Percentiles rank a stretch among this genome's conserved stretches.
Evolutionary conservation across 129 eudicot genomes (phyloP).

Genomic region (Artemisia argyi): DNA sequence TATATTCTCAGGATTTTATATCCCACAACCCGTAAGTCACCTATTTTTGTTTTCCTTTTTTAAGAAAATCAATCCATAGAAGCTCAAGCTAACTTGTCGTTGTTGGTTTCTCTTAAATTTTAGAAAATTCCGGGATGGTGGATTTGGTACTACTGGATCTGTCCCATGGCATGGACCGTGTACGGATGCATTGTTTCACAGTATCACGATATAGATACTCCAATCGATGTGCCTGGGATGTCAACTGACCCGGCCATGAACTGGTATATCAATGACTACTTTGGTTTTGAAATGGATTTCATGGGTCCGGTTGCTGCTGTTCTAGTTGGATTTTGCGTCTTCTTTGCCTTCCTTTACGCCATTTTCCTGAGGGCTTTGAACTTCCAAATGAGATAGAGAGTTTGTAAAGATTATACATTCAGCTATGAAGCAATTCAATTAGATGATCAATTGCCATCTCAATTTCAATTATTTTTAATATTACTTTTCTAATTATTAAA

Average conservation of each 20-base stretch:
- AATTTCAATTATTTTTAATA: no score
- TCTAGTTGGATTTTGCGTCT: slow-evolving; percentile 56
- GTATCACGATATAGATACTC: slow-evolving; percentile 48
- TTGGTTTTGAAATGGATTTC: slow-evolving; percentile 63
- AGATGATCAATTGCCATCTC: no score
- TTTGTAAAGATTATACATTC: slow-evolving; percentile 20
- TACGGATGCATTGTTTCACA: slow-evolving; percentile 70
- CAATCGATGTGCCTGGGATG: slow-evolving; percentile 48
- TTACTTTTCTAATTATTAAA: no score
- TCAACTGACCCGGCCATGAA: slow-evolving; percentile 32
- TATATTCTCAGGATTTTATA: slow-evolving; percentile 74
- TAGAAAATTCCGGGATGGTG: slow-evolving; percentile 89
- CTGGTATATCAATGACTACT: slow-evolving; percentile 42
- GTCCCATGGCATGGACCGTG: slow-evolving; percentile 87
- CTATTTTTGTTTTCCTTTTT: not conserved
- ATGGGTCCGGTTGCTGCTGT: slow-evolving; percentile 75
- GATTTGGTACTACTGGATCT: slow-evolving; percentile 80
- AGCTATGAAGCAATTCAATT: no score
- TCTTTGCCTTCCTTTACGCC: slow-evolving; percentile 66
- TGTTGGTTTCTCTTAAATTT: not conserved
- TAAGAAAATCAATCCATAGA: not conserved
- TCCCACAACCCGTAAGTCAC: slow-evolving; percentile 71
- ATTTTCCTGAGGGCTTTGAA: slow-evolving; percentile 58
- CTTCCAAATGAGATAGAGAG: slow-evolving; percentile 66
- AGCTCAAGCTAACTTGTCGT: not conserved